Evolutionary conservation across 2,329 filamentous ascomycete species (phyloP).

Genomic region (Scolecobasidium constrictum): DNA sequence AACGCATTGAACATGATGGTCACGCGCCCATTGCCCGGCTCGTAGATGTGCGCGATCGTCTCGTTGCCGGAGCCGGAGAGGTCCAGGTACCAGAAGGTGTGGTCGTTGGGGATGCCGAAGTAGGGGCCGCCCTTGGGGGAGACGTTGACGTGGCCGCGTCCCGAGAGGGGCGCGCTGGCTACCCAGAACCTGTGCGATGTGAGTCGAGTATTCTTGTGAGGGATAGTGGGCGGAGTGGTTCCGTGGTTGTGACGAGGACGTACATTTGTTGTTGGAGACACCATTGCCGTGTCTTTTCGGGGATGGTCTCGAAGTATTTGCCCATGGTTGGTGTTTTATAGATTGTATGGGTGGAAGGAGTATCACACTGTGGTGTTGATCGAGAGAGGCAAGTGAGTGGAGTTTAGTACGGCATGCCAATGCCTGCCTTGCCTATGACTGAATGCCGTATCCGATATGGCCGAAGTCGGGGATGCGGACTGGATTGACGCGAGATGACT

Average conservation of each 20-base stretch:
- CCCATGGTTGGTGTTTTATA: constrained; percentile 22
- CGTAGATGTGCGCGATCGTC: constrained; percentile 31
- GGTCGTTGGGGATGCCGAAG: constrained; percentile 29
- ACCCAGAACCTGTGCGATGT: constrained; percentile 35
- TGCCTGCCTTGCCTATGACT: too few relatives aligned
- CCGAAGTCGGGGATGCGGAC: too few relatives aligned
- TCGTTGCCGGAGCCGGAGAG: constrained; percentile 32
- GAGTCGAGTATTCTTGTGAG: too few relatives aligned
- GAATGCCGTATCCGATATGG: too few relatives aligned
- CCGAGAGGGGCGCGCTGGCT: constrained; percentile 29
- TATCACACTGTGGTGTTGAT: background rate
- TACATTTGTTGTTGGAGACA: constrained; percentile 26
- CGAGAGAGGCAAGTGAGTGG: too few relatives aligned
- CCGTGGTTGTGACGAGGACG: too few relatives aligned
- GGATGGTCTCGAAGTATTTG: constrained; percentile 33
- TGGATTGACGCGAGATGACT: too few relatives aligned
- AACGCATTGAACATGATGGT: constrained; percentile 33
- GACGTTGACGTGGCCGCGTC: constrained; percentile 32
- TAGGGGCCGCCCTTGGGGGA: constrained; percentile 34
- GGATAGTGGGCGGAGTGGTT: too few relatives aligned
- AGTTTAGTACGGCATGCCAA: too few relatives aligned
- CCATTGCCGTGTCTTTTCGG: constrained; percentile 27
- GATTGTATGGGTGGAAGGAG: background rate
- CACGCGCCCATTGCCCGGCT: constrained; percentile 30
- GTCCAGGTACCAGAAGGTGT: constrained; percentile 35